Conservation (phyloP, 768 basidiomycete genomes). For the Psilocybe tampanensis region DNA sequence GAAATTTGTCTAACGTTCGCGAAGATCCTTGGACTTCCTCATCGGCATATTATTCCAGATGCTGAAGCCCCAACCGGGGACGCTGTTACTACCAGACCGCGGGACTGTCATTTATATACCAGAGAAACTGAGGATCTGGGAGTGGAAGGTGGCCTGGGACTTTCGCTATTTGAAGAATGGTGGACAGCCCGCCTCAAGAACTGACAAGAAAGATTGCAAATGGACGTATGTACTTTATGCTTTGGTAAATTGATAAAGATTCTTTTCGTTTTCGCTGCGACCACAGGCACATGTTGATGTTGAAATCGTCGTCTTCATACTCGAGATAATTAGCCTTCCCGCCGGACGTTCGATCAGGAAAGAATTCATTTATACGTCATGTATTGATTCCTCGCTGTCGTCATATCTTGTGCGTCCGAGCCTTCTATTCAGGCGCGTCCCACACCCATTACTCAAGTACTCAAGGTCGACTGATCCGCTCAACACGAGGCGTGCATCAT, state of each 20-base stretch:
- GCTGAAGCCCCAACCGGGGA: constrained; percentile 62
- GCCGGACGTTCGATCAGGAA: no score
- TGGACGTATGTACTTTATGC: not conserved
- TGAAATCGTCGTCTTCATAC: no score
- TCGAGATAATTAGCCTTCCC: no score
- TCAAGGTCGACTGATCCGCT: not conserved
- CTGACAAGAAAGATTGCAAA: not conserved
- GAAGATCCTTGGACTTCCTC: constrained; percentile 67
- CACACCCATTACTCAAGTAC: no score
- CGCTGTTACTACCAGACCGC: constrained; percentile 75
- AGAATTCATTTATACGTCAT: no score
- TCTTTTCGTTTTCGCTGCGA: no score
- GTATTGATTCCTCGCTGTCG: not conserved
- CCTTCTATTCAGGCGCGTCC: no score
- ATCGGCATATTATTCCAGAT: constrained; percentile 76
- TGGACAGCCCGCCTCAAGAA: constrained; percentile 60
- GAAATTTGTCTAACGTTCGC: constrained; percentile 86
- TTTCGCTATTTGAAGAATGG: constrained; percentile 82
- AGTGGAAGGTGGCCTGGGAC: constrained; percentile 58
- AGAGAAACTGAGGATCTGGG: constrained; percentile 72
- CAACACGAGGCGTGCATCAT: not conserved
- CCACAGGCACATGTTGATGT: no score
- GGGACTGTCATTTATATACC: constrained; percentile 79
- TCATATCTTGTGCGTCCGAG: not conserved
- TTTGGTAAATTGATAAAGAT: not conserved